Evolutionary conservation across 179 eudicot genomes (phyloP).

Genomic region (Beta corolliflora): DNA sequence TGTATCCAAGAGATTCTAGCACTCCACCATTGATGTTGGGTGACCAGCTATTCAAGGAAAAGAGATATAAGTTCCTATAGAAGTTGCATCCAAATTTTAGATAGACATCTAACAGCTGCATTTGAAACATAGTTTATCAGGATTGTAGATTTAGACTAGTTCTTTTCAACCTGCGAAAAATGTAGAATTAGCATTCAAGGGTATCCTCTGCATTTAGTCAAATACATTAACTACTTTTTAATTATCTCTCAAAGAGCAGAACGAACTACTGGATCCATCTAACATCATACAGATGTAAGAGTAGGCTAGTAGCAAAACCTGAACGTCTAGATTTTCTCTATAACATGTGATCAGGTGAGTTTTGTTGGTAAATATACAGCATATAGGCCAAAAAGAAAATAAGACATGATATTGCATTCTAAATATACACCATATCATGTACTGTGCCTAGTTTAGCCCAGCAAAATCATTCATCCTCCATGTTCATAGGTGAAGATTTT

Average conservation of each 20-base stretch:
- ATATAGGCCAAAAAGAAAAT: neutral
- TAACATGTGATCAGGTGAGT: neutral
- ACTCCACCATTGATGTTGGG: conserved; percentile 57
- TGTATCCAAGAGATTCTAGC: conserved; percentile 84
- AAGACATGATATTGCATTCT: no score
- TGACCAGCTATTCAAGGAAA: conserved; percentile 61
- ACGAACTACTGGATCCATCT: neutral
- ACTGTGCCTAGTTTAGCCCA: no score
- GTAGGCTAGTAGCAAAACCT: neutral
- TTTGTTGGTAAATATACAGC: neutral
- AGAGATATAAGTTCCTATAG: neutral
- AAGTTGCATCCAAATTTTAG: neutral
- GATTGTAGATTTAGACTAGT: neutral
- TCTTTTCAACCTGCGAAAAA: neutral
- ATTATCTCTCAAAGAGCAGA: neutral
- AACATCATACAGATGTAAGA: neutral
- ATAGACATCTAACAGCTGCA: conserved; percentile 2
- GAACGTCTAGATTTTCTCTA: neutral
- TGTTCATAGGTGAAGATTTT: no score
- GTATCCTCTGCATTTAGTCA: neutral
- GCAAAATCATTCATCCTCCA: no score
- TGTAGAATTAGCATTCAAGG: neutral
- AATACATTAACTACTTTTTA: neutral
- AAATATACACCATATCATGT: no score
- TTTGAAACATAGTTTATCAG: neutral